phyloP scores from a whole-genome alignment of 768 basidiomycete species.

The Lyophyllum atratum region DNA sequence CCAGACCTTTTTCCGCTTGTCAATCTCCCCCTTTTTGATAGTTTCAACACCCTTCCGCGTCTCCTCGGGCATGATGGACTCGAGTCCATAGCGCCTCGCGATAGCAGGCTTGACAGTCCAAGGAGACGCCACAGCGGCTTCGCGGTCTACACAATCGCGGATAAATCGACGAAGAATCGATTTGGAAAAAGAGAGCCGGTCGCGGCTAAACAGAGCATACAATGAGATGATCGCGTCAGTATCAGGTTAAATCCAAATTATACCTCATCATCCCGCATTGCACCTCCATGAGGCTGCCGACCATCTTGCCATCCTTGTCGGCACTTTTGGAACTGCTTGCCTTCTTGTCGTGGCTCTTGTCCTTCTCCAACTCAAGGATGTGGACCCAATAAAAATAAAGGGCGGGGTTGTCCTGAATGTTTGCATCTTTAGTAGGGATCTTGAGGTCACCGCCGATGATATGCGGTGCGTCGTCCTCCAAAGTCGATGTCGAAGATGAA shows the following conservation, averaged over 20 bases:
- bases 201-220: slow-evolving; percentile 61
- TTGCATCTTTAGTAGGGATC: slow-evolving; percentile 68
- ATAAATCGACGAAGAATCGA: slow-evolving; percentile 96
- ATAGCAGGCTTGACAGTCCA: slow-evolving; percentile 93
- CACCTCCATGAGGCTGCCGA: slow-evolving; percentile 83
- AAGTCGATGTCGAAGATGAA: slow-evolving; percentile 36
- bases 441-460: slow-evolving; percentile 79
- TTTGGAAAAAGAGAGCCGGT: slow-evolving; percentile 94
- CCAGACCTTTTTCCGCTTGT: slow-evolving; percentile 91
- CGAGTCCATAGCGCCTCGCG: slow-evolving; percentile 83
- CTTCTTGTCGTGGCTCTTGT: slow-evolving; percentile 64
- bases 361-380: slow-evolving; percentile 76
- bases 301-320: slow-evolving; percentile 59
- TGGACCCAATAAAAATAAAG: slow-evolving; percentile 89
- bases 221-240: neutral
- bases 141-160: slow-evolving; percentile 92
- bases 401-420: slow-evolving; percentile 72
- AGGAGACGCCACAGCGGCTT: slow-evolving; percentile 89
- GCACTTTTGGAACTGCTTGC: slow-evolving; percentile 55
- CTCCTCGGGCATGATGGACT: slow-evolving; percentile 84
- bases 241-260: slow-evolving; percentile 14
- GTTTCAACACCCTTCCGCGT: slow-evolving; percentile 76
- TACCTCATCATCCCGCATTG: slow-evolving; percentile 81
- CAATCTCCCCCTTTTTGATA: slow-evolving; percentile 85
- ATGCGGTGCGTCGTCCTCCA: slow-evolving; percentile 62